Conservation (phyloP, 495 filamentous ascomycete species). For the Opeltia flavorubescens region DNA sequence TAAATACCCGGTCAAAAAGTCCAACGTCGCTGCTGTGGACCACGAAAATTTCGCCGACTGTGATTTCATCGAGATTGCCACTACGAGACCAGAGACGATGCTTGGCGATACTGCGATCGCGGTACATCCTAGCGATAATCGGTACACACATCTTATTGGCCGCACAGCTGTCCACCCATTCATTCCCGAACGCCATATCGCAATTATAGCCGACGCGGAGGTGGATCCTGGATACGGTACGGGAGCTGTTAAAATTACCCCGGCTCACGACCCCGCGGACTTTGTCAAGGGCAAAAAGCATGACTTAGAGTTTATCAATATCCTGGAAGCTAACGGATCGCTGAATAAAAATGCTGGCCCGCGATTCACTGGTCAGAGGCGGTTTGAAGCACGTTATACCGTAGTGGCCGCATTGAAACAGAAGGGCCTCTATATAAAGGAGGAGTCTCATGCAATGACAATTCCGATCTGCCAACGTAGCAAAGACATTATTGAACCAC, state of each 20-base stretch:
- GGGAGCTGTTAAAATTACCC: constrained; percentile 60
- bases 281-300: constrained; percentile 48
- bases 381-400: constrained; percentile 39
- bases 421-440: constrained; percentile 42
- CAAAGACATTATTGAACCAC: constrained; percentile 51
- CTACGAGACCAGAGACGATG: constrained; percentile 60
- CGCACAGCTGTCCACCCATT: constrained; percentile 52
- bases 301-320: constrained; percentile 49
- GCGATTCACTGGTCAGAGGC: constrained; percentile 35
- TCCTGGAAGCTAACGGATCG: constrained; percentile 43
- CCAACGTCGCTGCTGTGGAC: no score
- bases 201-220: constrained; percentile 50
- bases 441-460: constrained; percentile 44
- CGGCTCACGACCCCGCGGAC: constrained; percentile 60
- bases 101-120: constrained; percentile 58
- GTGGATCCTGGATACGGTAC: constrained; percentile 56
- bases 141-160: constrained; percentile 53
- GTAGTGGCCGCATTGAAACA: constrained; percentile 39
- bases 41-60: no score
- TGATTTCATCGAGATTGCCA: constrained; percentile 52
- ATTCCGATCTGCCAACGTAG: constrained; percentile 44
- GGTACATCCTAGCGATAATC: constrained; percentile 48
- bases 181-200: constrained; percentile 34
- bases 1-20: constrained; percentile 54
- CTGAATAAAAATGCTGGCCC: constrained; percentile 40